Conservation (phyloP, 2,329 filamentous ascomycete genomes). For the Daldinia eschscholtzii region DNA sequence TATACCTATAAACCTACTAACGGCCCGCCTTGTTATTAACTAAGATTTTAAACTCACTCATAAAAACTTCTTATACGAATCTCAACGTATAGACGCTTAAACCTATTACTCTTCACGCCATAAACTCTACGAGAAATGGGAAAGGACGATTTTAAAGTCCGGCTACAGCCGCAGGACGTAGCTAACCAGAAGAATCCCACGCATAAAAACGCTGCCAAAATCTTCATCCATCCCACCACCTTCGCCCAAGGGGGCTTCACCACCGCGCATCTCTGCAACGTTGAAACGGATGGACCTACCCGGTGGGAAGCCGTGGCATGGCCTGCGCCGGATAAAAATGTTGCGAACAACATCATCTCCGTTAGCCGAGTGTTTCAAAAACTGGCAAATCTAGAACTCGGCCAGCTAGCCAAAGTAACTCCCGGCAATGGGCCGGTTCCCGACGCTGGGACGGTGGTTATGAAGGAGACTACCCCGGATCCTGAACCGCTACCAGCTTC, state of each 20-base stretch:
- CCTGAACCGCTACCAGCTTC: constrained; percentile 49
- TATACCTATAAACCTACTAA: neutral
- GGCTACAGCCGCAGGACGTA: constrained; percentile 51
- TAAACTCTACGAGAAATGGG: constrained; percentile 15
- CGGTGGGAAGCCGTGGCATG: constrained; percentile 64
- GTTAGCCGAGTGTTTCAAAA: constrained; percentile 81
- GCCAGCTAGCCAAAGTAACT: constrained; percentile 72
- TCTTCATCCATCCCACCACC: constrained; percentile 51
- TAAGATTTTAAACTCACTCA: neutral
- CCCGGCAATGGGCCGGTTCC: constrained; percentile 67
- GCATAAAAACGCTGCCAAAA: constrained; percentile 53
- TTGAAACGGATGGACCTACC: constrained; percentile 52
- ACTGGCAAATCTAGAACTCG: constrained; percentile 77
- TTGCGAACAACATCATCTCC: constrained; percentile 76
- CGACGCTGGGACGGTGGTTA: constrained; percentile 68
- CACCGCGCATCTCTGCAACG: constrained; percentile 53
- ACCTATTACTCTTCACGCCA: neutral
- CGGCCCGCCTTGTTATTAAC: constrained; percentile 9
- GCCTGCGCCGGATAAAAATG: constrained; percentile 67
- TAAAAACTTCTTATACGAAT: constrained; percentile 17
- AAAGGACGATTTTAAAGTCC: constrained; percentile 50
- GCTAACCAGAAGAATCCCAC: constrained; percentile 50
- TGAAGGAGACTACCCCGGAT: constrained; percentile 69
- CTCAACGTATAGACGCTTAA: neutral
- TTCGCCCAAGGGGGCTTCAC: constrained; percentile 50